phyloP scores from a whole-genome alignment of 2,329 filamentous ascomycete species.

The Hypomyces perniciosus region DNA sequence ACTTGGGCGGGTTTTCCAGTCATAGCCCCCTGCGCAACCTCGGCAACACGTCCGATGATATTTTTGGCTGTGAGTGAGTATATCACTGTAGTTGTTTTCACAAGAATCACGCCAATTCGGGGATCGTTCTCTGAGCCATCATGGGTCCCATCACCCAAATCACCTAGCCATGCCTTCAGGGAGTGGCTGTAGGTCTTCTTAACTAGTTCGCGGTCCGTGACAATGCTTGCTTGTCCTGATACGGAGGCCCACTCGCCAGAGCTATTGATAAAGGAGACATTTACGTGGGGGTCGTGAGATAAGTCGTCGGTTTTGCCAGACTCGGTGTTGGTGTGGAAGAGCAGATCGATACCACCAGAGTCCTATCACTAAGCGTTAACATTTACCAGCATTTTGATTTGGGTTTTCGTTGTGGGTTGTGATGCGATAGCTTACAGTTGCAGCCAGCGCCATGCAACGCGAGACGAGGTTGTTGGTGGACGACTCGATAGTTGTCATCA shows the following conservation, averaged over 20 bases:
- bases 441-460: slow-evolving; percentile 81
- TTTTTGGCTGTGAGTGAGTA: slow-evolving; percentile 63
- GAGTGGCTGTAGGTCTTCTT: slow-evolving; percentile 68
- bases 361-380: slow-evolving; percentile 46
- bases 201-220: slow-evolving; percentile 62
- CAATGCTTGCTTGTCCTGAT: slow-evolving; percentile 64
- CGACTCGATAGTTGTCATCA: slow-evolving; percentile 75
- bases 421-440: slow-evolving; percentile 48
- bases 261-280: slow-evolving; percentile 72
- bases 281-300: slow-evolving; percentile 64
- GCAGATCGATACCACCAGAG: slow-evolving; percentile 68
- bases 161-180: slow-evolving; percentile 81
- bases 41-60: slow-evolving; percentile 56
- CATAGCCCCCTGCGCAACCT: slow-evolving; percentile 69
- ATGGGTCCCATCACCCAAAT: slow-evolving; percentile 75
- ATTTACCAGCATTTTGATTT: no score
- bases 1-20: slow-evolving; percentile 66
- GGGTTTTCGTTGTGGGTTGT: no score
- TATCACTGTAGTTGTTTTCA: slow-evolving; percentile 65
- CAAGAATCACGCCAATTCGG: slow-evolving; percentile 72
- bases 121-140: slow-evolving; percentile 78
- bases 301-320: slow-evolving; percentile 84
- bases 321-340: slow-evolving; percentile 90
- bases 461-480: slow-evolving; percentile 63
- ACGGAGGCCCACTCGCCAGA: slow-evolving; percentile 83